A percentile compares a stretch with the other conserved stretches of the same genome.
These are phyloP conservation scores for Orbilia oligospora DNA, from an alignment of 2,329 filamentous ascomycete genomes.

Conservation along the genomic window DNA sequence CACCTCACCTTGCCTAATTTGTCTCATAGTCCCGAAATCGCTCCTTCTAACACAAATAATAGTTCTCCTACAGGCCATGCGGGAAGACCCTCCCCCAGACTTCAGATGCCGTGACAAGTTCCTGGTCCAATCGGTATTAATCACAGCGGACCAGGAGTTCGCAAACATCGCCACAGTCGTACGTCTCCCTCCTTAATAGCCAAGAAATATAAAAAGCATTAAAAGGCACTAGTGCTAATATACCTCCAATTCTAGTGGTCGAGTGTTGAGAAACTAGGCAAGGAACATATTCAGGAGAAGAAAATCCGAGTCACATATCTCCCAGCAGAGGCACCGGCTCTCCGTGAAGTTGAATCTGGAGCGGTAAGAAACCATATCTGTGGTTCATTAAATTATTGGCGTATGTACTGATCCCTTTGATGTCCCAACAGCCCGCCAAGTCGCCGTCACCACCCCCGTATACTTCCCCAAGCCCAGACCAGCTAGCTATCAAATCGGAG, in stretches of 20 bases:
- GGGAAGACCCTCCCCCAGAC: constrained; percentile 87
- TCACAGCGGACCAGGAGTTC: constrained; percentile 87
- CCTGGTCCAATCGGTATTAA: constrained; percentile 89
- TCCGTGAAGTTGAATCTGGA: constrained; percentile 62
- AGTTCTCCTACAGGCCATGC: constrained; percentile 97
- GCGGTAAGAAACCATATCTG: constrained; percentile 36
- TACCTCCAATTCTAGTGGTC: constrained; percentile 74
- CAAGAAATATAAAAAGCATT: constrained; percentile 42
- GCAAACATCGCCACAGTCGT: constrained; percentile 85
- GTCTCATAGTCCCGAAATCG: background rate
- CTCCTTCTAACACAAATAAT: constrained; percentile 33
- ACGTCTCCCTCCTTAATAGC: constrained; percentile 62
- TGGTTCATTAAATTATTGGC: background rate
- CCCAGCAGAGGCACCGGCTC: constrained; percentile 69
- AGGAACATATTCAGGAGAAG: constrained; percentile 85
- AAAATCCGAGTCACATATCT: constrained; percentile 96
- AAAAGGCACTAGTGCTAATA: constrained; percentile 28
- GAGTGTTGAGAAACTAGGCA: constrained; percentile 80
- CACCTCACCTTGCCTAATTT: background rate
- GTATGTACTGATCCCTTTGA: constrained; percentile 18
- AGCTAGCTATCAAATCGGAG: constrained; percentile 64
- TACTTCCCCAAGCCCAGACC: constrained; percentile 62
- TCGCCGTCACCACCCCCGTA: constrained; percentile 63
- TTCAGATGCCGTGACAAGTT: constrained; percentile 98
- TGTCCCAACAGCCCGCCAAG: constrained; percentile 24